These are phyloP conservation scores for Cryptococcus depauperatus DNA, from an alignment of 1,284 basidiomycete genomes.

Conservation along the genomic window DNA sequence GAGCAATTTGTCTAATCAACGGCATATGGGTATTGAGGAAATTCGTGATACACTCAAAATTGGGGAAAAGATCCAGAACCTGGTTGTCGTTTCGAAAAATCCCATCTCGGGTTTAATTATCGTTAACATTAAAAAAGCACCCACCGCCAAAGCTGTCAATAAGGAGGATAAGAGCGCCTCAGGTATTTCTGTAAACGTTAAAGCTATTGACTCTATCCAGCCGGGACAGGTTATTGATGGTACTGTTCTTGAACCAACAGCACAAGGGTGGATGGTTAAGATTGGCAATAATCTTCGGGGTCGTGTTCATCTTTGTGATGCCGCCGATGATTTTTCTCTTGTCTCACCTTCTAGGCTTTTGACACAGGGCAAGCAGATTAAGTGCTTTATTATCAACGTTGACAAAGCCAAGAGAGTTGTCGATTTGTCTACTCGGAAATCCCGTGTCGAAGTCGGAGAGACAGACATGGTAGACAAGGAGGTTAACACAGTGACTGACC, in stretches of 20 bases:
- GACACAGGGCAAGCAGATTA: constrained; percentile 57
- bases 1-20: constrained; percentile 77
- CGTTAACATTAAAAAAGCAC: constrained; percentile 54
- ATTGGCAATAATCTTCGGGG: constrained; percentile 63
- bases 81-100: constrained; percentile 86
- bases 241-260: constrained; percentile 60
- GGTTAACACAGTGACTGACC: constrained; percentile 56
- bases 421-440: constrained; percentile 68
- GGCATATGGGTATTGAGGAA: constrained; percentile 60
- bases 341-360: constrained; percentile 51
- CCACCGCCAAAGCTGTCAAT: constrained; percentile 4
- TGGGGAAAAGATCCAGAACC: constrained; percentile 65
- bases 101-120: constrained; percentile 79
- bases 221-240: constrained; percentile 68
- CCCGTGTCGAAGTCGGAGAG: constrained; percentile 52
- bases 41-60: constrained; percentile 59
- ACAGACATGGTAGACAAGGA: constrained; percentile 57
- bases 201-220: constrained; percentile 59
- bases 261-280: constrained; percentile 65
- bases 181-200: constrained; percentile 47
- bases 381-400: constrained; percentile 61
- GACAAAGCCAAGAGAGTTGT: constrained; percentile 61
- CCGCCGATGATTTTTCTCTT: constrained; percentile 61
- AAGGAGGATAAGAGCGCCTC: constrained; percentile 44
- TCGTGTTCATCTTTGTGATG: constrained; percentile 69